Evolutionary conservation across 106 monocot genomes (phyloP).

Genomic region (Dendrobium catenatum): DNA sequence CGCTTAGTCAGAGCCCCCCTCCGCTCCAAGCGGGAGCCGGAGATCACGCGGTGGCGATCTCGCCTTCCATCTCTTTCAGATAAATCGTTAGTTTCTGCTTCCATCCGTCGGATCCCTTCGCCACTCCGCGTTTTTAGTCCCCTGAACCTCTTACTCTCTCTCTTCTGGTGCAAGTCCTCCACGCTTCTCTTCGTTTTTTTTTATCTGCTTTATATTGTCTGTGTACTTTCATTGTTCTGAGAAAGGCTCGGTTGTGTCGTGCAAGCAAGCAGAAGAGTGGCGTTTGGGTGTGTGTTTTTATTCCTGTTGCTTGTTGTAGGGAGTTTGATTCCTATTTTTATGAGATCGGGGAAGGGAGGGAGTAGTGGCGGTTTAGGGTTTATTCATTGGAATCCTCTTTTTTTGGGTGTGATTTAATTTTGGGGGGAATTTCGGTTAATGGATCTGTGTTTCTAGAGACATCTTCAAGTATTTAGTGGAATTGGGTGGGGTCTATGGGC

Average conservation of each 20-base stretch:
- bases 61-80: not conserved
- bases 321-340: not conserved
- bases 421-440: not conserved
- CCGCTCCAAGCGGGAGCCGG: not conserved
- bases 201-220: not conserved
- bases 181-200: not conserved
- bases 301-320: not conserved
- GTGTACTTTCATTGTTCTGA: not conserved
- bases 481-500: constrained; percentile 31
- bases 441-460: not conserved
- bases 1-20: not conserved
- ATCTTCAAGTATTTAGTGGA: not conserved
- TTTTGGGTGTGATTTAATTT: not conserved
- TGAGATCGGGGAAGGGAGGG: not conserved
- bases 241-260: not conserved
- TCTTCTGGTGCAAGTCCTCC: not conserved
- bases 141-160: not conserved
- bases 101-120: not conserved
- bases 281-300: not conserved
- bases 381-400: not conserved
- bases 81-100: not conserved
- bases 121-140: not conserved
- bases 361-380: not conserved
- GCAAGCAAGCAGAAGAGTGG: not conserved
- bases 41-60: constrained; percentile 1